These are phyloP conservation scores for Neurospora cerealis DNA, from an alignment of 495 filamentous ascomycete genomes.

Conservation along the genomic window DNA sequence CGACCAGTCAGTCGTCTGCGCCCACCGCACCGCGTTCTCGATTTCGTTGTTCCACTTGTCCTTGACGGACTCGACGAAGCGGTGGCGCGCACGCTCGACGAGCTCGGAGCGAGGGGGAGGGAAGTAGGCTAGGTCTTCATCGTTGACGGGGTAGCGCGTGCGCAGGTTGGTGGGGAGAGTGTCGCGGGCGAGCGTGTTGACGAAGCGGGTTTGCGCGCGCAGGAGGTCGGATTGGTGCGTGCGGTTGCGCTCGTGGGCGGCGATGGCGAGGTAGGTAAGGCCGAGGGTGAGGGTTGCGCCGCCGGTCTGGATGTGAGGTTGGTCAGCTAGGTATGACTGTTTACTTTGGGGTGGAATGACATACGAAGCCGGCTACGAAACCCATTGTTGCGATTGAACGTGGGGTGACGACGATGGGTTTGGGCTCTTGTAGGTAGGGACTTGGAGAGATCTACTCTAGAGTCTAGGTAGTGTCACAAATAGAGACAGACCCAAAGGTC, in stretches of 20 bases:
- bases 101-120: constrained; percentile 25
- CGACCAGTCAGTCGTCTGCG: constrained; percentile 54
- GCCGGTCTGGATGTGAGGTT: constrained; percentile 47
- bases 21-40: constrained; percentile 55
- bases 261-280: constrained; percentile 68
- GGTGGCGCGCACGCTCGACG: constrained; percentile 32
- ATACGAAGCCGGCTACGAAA: constrained; percentile 64
- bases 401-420: not conserved
- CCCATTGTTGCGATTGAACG: constrained; percentile 14
- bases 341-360: constrained; percentile 20
- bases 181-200: constrained; percentile 45
- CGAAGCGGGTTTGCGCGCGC: constrained; percentile 54
- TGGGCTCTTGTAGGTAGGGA: not conserved
- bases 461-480: not conserved
- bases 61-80: constrained; percentile 57
- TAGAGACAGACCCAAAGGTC: not conserved
- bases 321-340: not conserved
- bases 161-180: constrained; percentile 30
- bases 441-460: not conserved
- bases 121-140: constrained; percentile 4
- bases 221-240: constrained; percentile 59
- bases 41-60: constrained; percentile 74
- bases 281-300: constrained; percentile 80
- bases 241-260: constrained; percentile 63
- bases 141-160: constrained; percentile 19